phyloP scores from a whole-genome alignment of 2,329 filamentous ascomycete genomes.

The Diplodia corticola region DNA sequence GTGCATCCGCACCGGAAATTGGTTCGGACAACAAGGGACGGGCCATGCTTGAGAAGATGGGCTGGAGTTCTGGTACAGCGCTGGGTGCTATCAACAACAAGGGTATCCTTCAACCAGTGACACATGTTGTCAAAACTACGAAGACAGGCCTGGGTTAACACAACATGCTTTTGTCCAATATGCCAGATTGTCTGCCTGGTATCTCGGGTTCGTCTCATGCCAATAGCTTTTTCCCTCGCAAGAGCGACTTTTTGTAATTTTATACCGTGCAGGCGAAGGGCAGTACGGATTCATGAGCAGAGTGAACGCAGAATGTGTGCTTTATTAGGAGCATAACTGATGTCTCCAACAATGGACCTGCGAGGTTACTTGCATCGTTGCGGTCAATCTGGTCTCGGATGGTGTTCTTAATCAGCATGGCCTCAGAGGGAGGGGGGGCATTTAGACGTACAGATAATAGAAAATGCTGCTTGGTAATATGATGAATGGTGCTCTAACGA shows the following conservation, averaged over 20 bases:
- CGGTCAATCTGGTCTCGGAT: not conserved
- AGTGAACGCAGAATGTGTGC: not conserved
- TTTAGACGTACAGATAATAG: not conserved
- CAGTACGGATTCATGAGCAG: not conserved
- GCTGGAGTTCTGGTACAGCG: slow-evolving; percentile 84
- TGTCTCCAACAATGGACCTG: not conserved
- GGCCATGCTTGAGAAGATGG: slow-evolving; percentile 94
- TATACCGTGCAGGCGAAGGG: not conserved
- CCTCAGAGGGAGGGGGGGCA: not conserved
- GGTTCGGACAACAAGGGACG: slow-evolving; percentile 80
- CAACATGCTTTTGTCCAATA: not conserved
- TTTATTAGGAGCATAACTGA: not conserved
- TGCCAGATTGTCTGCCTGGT: not conserved
- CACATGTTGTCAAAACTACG: slow-evolving; percentile 81
- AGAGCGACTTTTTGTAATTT: not conserved
- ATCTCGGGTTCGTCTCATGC: not conserved
- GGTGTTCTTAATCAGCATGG: not conserved
- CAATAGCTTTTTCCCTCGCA: not conserved
- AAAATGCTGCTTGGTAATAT: not conserved
- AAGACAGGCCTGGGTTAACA: slow-evolving; percentile 77
- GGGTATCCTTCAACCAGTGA: slow-evolving; percentile 82
- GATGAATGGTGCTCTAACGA: not conserved
- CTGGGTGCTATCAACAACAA: slow-evolving; percentile 81
- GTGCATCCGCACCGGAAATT: slow-evolving; percentile 79
- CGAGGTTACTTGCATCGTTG: not conserved